These are phyloP conservation scores for Geranium brycei DNA, from an alignment of 345 rosid genomes.

Conservation along the genomic window DNA sequence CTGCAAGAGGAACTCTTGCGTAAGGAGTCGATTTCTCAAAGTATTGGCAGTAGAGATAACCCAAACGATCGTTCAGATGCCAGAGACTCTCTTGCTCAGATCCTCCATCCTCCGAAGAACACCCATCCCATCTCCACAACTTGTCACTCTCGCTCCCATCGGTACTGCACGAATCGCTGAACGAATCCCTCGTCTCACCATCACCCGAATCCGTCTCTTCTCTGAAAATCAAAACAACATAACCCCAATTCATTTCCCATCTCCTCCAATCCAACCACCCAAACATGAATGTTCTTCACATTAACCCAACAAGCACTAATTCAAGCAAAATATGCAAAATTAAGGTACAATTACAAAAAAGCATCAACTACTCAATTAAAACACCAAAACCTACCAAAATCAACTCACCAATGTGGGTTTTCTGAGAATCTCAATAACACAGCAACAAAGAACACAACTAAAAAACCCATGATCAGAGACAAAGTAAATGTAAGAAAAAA, in stretches of 20 bases:
- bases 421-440: background rate
- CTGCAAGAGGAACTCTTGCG: constrained; percentile 94
- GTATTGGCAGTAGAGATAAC: constrained; percentile 60
- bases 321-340: background rate
- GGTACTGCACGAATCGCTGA: constrained; percentile 62
- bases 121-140: constrained; percentile 61
- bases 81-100: constrained; percentile 50
- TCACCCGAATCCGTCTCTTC: constrained; percentile 70
- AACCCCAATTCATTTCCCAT: background rate
- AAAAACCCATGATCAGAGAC: background rate
- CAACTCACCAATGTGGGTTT: background rate
- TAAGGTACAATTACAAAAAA: background rate
- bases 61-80: constrained; percentile 64
- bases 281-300: background rate
- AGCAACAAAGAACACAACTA: no score
- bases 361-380: background rate
- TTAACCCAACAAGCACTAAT: background rate
- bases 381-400: background rate
- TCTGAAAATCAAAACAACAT: constrained; percentile 22
- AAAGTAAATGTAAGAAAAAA: background rate
- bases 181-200: constrained; percentile 65
- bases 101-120: constrained; percentile 85
- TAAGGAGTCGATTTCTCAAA: constrained; percentile 91
- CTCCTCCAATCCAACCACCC: background rate
- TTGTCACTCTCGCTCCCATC: constrained; percentile 89